Percentiles rank a stretch among this genome's conserved stretches.
Conservation (phyloP, 345 rosid genomes). For the Gossypium australe region DNA sequence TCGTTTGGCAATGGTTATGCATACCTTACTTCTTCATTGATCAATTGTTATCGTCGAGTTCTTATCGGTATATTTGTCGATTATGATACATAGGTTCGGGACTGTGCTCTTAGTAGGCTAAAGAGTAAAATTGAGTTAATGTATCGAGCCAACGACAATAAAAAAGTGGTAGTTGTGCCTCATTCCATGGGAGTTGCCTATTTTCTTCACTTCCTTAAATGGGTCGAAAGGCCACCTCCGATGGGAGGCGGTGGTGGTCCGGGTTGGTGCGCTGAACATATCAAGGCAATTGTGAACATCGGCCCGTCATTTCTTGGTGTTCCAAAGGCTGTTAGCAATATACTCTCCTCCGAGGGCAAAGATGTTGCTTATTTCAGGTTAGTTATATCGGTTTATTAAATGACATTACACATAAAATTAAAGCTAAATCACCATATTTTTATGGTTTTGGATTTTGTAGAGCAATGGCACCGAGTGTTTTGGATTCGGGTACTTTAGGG, state of each 20-base stretch:
- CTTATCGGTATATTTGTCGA: slow-evolving; percentile 19
- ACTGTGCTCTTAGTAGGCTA: slow-evolving; percentile 60
- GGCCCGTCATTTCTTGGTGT: slow-evolving; percentile 61
- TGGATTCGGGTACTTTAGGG: slow-evolving; percentile 47
- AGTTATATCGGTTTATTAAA: background rate
- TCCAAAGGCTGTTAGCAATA: slow-evolving; percentile 54
- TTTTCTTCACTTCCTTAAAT: slow-evolving; percentile 79
- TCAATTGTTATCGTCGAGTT: background rate
- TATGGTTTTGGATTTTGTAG: slow-evolving; percentile 20
- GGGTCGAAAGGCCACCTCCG: slow-evolving; percentile 64
- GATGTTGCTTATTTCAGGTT: slow-evolving; percentile 55
- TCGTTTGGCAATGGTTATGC: background rate
- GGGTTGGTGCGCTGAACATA: slow-evolving; percentile 61
- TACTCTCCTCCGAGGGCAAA: slow-evolving; percentile 55
- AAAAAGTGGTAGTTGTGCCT: slow-evolving; percentile 77
- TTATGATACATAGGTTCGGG: slow-evolving; percentile 46
- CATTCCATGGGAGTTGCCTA: slow-evolving; percentile 71
- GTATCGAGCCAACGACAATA: slow-evolving; percentile 45
- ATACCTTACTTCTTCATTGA: background rate
- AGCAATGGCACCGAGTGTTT: slow-evolving; percentile 45
- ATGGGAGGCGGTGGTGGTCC: slow-evolving; percentile 60
- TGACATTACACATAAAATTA: background rate
- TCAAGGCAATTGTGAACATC: slow-evolving; percentile 61
- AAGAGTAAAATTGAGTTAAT: slow-evolving; percentile 73
- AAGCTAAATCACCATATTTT: background rate